phyloP scores from a whole-genome alignment of 2,329 filamentous ascomycete species.

The Colletotrichum acutatum region DNA sequence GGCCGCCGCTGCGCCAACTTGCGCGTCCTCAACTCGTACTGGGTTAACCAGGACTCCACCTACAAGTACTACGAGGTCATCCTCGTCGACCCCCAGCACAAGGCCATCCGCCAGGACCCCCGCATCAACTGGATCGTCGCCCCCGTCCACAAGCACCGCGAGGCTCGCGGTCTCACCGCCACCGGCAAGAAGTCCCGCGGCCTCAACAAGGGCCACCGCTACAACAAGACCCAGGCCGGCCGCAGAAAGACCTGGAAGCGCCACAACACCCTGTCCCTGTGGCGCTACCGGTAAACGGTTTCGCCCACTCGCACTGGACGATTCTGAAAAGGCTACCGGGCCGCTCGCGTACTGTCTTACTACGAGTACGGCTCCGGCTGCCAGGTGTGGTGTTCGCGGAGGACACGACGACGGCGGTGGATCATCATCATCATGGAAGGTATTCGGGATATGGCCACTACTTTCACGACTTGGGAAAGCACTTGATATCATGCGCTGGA shows the following conservation, averaged over 20 bases:
- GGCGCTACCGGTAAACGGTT: conserved; percentile 87
- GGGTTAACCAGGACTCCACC: conserved; percentile 99
- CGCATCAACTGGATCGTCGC: conserved; percentile 99
- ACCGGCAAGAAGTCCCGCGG: conserved; percentile 99
- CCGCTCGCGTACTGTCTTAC: not conserved
- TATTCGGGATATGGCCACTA: conserved; percentile 27
- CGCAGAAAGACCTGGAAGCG: conserved; percentile 99
- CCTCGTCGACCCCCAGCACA: conserved; percentile 99
- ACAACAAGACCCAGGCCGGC: conserved; percentile 97
- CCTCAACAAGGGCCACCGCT: conserved; percentile 98
- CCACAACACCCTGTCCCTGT: conserved; percentile 99
- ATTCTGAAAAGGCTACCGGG: not conserved
- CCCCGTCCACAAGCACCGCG: conserved; percentile 99
- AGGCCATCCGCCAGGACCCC: conserved; percentile 98
- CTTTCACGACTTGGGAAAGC: conserved; percentile 26
- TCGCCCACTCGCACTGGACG: conserved; percentile 15
- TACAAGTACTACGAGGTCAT: conserved; percentile 99
- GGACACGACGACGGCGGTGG: conserved; percentile 25
- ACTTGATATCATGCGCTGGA: conserved; percentile 36
- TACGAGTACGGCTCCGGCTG: conserved; percentile 7
- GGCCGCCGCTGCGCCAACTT: conserved; percentile 99
- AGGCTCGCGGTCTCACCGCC: conserved; percentile 94
- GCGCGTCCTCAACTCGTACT: conserved; percentile 99
- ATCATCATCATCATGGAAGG: conserved; percentile 24
- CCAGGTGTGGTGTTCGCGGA: conserved; percentile 21